A percentile compares a stretch with the other conserved stretches of the same genome.
phyloP scores from a whole-genome alignment of 768 basidiomycete species.

The Leccinum olivaceopallidum region DNA sequence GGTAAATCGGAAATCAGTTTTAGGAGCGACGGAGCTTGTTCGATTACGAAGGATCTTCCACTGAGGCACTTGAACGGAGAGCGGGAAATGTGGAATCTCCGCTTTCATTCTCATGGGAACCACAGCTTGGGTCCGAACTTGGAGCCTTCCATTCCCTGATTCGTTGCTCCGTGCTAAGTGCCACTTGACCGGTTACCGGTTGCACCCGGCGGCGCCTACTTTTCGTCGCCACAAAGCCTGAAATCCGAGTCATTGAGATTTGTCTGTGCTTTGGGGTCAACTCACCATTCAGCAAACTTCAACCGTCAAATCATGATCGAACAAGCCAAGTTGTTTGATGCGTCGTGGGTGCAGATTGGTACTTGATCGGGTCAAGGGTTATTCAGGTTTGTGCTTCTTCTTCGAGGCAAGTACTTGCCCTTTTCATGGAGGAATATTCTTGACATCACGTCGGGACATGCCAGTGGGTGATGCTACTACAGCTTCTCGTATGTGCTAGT shows the following conservation, averaged over 20 bases:
- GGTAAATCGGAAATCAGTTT: background rate
- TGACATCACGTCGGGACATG: background rate
- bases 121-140: background rate
- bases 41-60: background rate
- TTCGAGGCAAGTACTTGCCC: background rate
- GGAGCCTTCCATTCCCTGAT: slow-evolving; percentile 14
- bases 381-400: background rate
- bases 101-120: slow-evolving; percentile 7
- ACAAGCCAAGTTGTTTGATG: background rate
- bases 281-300: background rate
- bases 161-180: slow-evolving; percentile 1
- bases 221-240: background rate
- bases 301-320: background rate
- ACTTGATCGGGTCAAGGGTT: background rate
- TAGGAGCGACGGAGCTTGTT: background rate
- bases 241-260: background rate
- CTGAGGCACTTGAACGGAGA: background rate
- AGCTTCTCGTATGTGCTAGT: background rate
- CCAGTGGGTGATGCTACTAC: slow-evolving; percentile 1
- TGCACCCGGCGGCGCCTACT: background rate
- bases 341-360: background rate
- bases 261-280: background rate
- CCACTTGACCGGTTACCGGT: background rate
- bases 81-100: slow-evolving; percentile 7
- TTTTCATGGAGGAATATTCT: background rate